Conservation (phyloP, 108 stramenopile species). For the Parmales sp. region DNA sequence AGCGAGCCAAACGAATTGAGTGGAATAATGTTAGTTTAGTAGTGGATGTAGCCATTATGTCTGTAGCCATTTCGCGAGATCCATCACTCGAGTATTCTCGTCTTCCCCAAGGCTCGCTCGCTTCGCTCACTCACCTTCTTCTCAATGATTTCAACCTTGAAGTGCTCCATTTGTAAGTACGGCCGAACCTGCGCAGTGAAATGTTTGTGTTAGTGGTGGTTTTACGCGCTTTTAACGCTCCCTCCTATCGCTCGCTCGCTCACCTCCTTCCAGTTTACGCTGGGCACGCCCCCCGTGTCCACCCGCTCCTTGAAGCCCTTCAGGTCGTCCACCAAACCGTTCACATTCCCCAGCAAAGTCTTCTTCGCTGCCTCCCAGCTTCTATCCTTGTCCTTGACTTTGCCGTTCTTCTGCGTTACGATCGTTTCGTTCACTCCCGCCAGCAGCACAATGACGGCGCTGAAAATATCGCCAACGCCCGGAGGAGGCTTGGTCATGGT, state of each 20-base stretch:
- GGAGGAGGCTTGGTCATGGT: constrained; percentile 55
- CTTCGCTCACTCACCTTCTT: too few species aligned
- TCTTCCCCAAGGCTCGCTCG: too few species aligned
- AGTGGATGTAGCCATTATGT: too few species aligned
- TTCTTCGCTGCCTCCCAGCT: constrained; percentile 58
- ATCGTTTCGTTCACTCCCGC: constrained; percentile 42
- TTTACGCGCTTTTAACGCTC: too few species aligned
- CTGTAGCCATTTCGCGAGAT: too few species aligned
- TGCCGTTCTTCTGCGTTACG: constrained; percentile 41
- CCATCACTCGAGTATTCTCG: too few species aligned
- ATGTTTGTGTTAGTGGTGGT: too few species aligned
- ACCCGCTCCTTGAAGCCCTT: constrained; percentile 45
- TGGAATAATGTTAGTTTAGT: too few species aligned
- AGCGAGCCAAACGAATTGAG: constrained; percentile 7
- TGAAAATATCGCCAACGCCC: constrained; percentile 59
- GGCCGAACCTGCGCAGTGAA: constrained; percentile 17
- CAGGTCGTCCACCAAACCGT: constrained; percentile 47
- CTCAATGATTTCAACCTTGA: constrained; percentile 43
- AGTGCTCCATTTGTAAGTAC: constrained; percentile 46
- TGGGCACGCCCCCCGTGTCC: constrained; percentile 34
- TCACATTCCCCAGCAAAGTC: constrained; percentile 46
- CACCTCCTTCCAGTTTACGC: constrained; percentile 47
- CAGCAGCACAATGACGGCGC: constrained; percentile 47
- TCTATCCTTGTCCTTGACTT: constrained; percentile 44
- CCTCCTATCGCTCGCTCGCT: too few species aligned